Percentiles rank a stretch among this genome's conserved stretches.
Evolutionary conservation across 352 stramenopile species (phyloP).

Genomic region (Discostella stelligera): DNA sequence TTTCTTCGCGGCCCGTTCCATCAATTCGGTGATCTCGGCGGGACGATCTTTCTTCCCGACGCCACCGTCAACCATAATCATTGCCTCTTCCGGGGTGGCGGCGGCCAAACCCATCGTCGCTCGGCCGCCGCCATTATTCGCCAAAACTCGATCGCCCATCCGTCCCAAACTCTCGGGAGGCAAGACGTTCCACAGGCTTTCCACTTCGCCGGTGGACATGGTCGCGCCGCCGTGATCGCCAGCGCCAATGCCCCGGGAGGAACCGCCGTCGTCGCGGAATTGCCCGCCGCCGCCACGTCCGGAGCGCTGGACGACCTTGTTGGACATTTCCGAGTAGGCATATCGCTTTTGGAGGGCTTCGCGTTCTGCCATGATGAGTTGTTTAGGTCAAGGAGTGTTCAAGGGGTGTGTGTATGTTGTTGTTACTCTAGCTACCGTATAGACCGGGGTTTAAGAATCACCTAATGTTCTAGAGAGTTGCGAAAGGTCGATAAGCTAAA

Average conservation of each 20-base stretch:
- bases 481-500: too few species aligned
- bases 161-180: conserved; percentile 54
- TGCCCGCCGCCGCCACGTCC: conserved; percentile 49
- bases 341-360: conserved; percentile 75
- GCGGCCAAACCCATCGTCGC: conserved; percentile 2
- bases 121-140: neutral
- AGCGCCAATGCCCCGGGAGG: neutral
- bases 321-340: conserved; percentile 81
- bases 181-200: conserved; percentile 54
- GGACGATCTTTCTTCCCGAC: conserved; percentile 32
- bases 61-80: neutral
- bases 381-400: too few species aligned
- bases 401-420: too few species aligned
- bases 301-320: conserved; percentile 69
- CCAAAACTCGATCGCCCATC: conserved; percentile 66
- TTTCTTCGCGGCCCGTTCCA: conserved; percentile 48
- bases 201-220: conserved; percentile 64
- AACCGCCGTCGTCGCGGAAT: conserved; percentile 41
- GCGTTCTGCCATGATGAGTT: conserved; percentile 75
- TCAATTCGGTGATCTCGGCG: conserved; percentile 52
- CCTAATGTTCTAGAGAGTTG: too few species aligned
- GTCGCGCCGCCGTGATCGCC: conserved; percentile 34
- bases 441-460: too few species aligned
- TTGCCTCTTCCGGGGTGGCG: neutral
- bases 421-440: too few species aligned